These are phyloP conservation scores for Plantago ovata DNA, from an alignment of 257 asterid species.

Conservation along the genomic window DNA sequence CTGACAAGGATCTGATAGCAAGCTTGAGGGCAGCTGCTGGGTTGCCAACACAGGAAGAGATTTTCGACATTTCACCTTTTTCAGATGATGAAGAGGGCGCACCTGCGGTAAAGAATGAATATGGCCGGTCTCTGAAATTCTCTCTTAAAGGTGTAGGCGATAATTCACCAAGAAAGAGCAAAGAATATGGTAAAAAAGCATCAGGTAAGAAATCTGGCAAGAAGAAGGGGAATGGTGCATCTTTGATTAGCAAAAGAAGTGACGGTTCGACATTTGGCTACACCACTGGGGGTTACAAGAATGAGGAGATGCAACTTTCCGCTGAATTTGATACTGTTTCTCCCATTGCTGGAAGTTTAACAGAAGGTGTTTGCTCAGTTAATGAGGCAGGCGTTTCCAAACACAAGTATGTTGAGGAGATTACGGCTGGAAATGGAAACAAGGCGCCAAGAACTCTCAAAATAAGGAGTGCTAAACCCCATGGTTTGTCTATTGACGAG, in stretches of 20 bases:
- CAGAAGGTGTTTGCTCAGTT: slow-evolving; percentile 39
- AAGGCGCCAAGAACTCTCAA: slow-evolving; percentile 60
- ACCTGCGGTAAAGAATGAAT: slow-evolving; percentile 51
- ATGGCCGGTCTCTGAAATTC: slow-evolving; percentile 68
- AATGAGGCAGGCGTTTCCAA: slow-evolving; percentile 43
- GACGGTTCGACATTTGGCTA: slow-evolving; percentile 34
- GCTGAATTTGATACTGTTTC: slow-evolving; percentile 47
- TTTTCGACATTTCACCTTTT: slow-evolving; percentile 71
- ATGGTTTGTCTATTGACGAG: slow-evolving; percentile 34
- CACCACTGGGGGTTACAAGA: slow-evolving; percentile 30
- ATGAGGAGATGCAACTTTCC: slow-evolving; percentile 36
- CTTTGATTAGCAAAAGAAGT: slow-evolving; percentile 34
- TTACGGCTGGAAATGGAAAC: slow-evolving; percentile 34
- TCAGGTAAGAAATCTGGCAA: slow-evolving; percentile 62
- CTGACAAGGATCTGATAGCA: slow-evolving; percentile 76
- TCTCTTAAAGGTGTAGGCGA: slow-evolving; percentile 78
- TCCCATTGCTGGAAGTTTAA: slow-evolving; percentile 53
- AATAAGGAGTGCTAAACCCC: slow-evolving; percentile 56
- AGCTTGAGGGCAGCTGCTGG: slow-evolving; percentile 93
- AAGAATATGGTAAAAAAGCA: slow-evolving; percentile 63
- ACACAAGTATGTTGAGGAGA: slow-evolving; percentile 54
- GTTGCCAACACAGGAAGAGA: slow-evolving; percentile 92
- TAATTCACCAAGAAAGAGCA: slow-evolving; percentile 69
- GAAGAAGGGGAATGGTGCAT: slow-evolving; percentile 45
- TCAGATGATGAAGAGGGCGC: slow-evolving; percentile 88